Evolutionary conservation across 2,329 filamentous ascomycete genomes (phyloP).

Genomic region (Penicillium sp.): DNA sequence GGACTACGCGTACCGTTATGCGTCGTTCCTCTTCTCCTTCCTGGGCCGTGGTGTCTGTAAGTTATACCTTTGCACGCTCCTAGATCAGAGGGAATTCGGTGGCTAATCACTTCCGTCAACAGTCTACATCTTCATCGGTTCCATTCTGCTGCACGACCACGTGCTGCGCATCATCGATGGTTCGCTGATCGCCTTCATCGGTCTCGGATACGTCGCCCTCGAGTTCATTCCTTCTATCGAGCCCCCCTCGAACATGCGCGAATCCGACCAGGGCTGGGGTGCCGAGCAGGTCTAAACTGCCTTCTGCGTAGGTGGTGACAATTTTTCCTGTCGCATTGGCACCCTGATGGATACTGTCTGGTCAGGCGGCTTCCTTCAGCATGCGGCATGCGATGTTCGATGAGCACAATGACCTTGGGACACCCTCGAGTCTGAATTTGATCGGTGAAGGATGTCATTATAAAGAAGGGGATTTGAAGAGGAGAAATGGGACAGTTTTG

Average conservation of each 20-base stretch:
- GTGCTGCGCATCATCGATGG: slow-evolving; percentile 74
- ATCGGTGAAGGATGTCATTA: background rate
- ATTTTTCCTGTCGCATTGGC: background rate
- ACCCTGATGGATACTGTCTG: background rate
- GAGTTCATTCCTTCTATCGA: slow-evolving; percentile 79
- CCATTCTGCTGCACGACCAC: slow-evolving; percentile 70
- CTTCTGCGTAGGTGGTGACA: background rate
- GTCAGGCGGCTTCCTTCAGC: background rate
- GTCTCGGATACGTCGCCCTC: slow-evolving; percentile 72
- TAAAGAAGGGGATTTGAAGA: background rate
- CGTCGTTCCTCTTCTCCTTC: slow-evolving; percentile 97
- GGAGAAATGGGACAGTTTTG: background rate
- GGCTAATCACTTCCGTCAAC: slow-evolving; percentile 5
- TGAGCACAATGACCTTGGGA: background rate
- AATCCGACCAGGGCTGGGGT: slow-evolving; percentile 72
- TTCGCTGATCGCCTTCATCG: slow-evolving; percentile 72
- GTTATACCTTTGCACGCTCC: slow-evolving; percentile 41
- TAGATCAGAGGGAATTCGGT: background rate
- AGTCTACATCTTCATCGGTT: slow-evolving; percentile 97
- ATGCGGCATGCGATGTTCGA: slow-evolving; percentile 20
- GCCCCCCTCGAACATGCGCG: slow-evolving; percentile 78
- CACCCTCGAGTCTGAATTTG: background rate
- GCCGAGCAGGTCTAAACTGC: slow-evolving; percentile 68
- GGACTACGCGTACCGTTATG: slow-evolving; percentile 87
- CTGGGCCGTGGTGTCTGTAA: slow-evolving; percentile 90